Base-by-base conservation (phyloP, 495 filamentous ascomycete genomes). In the Jackrogersella minutella region DNA sequence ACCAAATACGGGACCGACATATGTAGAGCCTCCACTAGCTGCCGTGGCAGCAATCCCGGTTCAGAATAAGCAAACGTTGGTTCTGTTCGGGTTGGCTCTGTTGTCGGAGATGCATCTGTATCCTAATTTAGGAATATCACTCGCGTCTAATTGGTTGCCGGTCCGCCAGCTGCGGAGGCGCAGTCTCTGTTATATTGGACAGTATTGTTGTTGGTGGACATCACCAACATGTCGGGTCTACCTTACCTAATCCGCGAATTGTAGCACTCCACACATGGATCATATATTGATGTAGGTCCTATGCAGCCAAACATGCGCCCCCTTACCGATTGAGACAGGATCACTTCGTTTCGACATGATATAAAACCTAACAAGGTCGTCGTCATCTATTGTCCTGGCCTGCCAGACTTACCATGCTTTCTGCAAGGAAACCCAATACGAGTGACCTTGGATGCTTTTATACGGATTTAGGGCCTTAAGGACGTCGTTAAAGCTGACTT, bases 121-220 rank as follows among this genome's bases (percentile, higher is more conserved):
- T 62, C 43, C 64, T 31, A 54, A 68, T 47, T 68, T 68, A 58
- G 64, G 8, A 58, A 58, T 46, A 58, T 37, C 24, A 33, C 44
- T 19, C 19, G 17, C 37, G 6, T 53, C 46, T 68, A 16, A 68
- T 68, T 68, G 64, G 64, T n/a, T 37, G 7, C 6, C 50, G 13
- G 50, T 19, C 14, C 22, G 28, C 31, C 16, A 19, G 16, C 28
- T 24, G 36, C 21, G 22, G 57, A 43, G 64, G 57, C 64, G 64
- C 50, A 67, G 62, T 51, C 34, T 34, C 43, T 7, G 36, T 43
- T 31, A 24, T 17, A 17, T 43, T 31, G 19, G 7, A n/a, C 10
- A n/a, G 46, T 40, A 31, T 46, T 14, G 14, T 62, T 17, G 58
- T 46, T 51, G 46, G 30, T 31, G 43, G 37, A 21, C 8, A 22